Conservation (phyloP, 345 rosid species). For the Trapa bicornis region DNA sequence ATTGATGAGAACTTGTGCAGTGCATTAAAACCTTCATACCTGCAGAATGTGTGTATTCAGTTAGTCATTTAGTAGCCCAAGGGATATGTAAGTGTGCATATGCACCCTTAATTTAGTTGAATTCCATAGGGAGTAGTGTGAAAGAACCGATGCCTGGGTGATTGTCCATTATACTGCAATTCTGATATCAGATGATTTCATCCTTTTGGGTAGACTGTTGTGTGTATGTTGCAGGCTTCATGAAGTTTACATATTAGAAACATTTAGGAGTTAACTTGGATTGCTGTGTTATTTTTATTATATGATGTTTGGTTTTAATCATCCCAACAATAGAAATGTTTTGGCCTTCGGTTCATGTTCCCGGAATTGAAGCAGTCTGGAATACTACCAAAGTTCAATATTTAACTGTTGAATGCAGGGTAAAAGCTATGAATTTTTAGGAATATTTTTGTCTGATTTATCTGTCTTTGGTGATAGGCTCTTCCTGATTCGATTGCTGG, state of each 20-base stretch:
- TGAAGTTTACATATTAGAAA: neutral
- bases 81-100: too few species aligned
- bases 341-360: too few species aligned
- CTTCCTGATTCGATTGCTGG: conserved; percentile 90
- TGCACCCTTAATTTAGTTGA: too few species aligned
- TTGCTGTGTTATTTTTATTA: neutral
- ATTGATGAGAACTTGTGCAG: neutral
- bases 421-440: neutral
- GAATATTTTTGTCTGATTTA: conserved; percentile 4
- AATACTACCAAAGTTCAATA: neutral
- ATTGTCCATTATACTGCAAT: neutral
- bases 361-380: neutral
- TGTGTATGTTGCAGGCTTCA: too few species aligned
- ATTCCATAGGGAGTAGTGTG: too few species aligned
- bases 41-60: too few species aligned
- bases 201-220: neutral
- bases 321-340: too few species aligned
- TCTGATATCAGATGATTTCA: neutral
- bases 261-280: neutral
- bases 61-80: too few species aligned
- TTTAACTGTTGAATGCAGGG: too few species aligned
- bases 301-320: neutral
- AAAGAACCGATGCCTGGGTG: neutral
- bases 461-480: conserved; percentile 29
- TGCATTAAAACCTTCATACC: too few species aligned